A percentile compares a stretch with the other conserved stretches of the same genome.
These are phyloP conservation scores for Ambrosia hybrid DNA, from an alignment of 140 eudicot species.

Conservation along the genomic window DNA sequence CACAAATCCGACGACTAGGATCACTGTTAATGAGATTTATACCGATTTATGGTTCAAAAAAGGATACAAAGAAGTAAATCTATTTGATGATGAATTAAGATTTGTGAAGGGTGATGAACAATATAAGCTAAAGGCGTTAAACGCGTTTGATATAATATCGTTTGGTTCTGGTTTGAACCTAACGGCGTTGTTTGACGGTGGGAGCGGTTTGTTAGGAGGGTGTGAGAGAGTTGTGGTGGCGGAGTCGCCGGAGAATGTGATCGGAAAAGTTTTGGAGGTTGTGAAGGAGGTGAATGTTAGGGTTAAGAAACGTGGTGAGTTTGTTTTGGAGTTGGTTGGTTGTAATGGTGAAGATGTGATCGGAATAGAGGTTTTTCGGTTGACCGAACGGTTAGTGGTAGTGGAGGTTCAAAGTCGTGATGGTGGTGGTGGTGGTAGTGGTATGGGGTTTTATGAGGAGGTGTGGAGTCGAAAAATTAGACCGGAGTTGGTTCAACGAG, in stretches of 20 bases:
- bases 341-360: constrained; percentile 36
- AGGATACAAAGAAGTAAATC: background rate
- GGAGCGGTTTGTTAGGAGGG: background rate
- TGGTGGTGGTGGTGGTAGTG: constrained; percentile 32
- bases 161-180: constrained; percentile 5
- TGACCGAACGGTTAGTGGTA: constrained; percentile 48
- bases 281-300: constrained; percentile 38
- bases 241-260: constrained; percentile 41
- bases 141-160: constrained; percentile 10
- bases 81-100: background rate
- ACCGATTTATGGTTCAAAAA: background rate
- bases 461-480: constrained; percentile 45
- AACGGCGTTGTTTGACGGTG: background rate
- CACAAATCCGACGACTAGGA: constrained; percentile 1
- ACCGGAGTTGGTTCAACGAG: constrained; percentile 39
- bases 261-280: constrained; percentile 42
- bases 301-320: constrained; percentile 41
- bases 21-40: background rate
- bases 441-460: constrained; percentile 31
- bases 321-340: constrained; percentile 42
- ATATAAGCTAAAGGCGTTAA: background rate
- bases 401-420: constrained; percentile 39
- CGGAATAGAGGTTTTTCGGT: constrained; percentile 52
- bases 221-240: constrained; percentile 36
- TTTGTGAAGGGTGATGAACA: background rate